phyloP scores from a whole-genome alignment of 768 basidiomycete genomes.

The Heimioporus sp. region DNA sequence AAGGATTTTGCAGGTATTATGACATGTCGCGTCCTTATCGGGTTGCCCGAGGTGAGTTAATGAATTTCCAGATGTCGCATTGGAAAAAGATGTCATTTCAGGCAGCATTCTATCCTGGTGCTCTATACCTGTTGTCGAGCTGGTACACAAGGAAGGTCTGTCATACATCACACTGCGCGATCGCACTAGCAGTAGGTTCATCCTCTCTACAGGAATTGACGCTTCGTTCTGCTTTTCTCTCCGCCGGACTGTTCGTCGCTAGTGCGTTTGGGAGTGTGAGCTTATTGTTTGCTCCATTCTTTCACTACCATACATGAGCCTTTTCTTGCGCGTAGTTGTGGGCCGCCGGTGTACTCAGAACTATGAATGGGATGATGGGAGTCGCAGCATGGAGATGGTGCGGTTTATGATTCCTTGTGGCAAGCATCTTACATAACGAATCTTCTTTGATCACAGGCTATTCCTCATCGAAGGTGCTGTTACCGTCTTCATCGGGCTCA shows the following conservation, averaged over 20 bases:
- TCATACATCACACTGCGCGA: neutral
- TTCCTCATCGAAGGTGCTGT: slow-evolving; percentile 72
- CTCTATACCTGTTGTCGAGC: slow-evolving; percentile 35
- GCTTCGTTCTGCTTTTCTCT: slow-evolving; percentile 60
- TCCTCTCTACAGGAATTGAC: slow-evolving; percentile 50
- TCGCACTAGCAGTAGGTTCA: neutral
- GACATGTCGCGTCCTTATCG: slow-evolving; percentile 58
- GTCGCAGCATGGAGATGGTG: slow-evolving; percentile 73
- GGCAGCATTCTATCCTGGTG: slow-evolving; percentile 66
- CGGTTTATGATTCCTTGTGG: neutral
- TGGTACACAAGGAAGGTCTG: slow-evolving; percentile 19
- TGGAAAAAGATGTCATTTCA: slow-evolving; percentile 10
- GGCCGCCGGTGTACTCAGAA: slow-evolving; percentile 69
- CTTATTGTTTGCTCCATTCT: neutral
- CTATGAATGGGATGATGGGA: slow-evolving; percentile 65
- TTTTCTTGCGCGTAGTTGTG: slow-evolving; percentile 43
- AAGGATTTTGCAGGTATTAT: slow-evolving; percentile 54
- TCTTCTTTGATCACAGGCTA: slow-evolving; percentile 41
- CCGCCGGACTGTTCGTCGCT: slow-evolving; percentile 55
- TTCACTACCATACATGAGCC: too few species aligned
- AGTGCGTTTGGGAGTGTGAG: slow-evolving; percentile 67
- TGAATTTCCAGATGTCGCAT: too few species aligned
- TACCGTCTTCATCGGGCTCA: slow-evolving; percentile 57
- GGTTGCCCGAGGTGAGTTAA: slow-evolving; percentile 46
- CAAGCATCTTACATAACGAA: neutral